Evolutionary conservation across 2,329 filamentous ascomycete species (phyloP).

Genomic region (Colletotrichum gigasporum): DNA sequence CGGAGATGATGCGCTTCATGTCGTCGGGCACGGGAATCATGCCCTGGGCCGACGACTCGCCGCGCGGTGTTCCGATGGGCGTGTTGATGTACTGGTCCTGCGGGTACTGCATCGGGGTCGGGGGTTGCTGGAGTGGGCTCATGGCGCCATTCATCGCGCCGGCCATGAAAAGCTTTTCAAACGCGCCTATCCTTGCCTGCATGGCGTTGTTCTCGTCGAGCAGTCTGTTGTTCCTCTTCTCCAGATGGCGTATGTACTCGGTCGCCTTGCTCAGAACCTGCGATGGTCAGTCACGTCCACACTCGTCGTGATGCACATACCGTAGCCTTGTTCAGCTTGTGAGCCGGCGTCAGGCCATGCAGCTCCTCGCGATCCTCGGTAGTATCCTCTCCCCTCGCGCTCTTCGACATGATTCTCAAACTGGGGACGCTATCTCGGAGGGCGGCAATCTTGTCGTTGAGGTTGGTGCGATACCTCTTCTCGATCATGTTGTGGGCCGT

Average conservation of each 20-base stretch:
- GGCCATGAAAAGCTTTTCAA: constrained; percentile 82
- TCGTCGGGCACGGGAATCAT: constrained; percentile 75
- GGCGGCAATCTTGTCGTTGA: constrained; percentile 97
- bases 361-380: constrained; percentile 82
- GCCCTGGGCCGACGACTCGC: constrained; percentile 58
- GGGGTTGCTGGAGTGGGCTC: constrained; percentile 62
- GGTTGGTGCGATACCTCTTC: constrained; percentile 93
- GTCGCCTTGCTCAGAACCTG: constrained; percentile 90
- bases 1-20: constrained; percentile 70
- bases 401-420: constrained; percentile 84
- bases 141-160: constrained; percentile 74
- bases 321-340: constrained; percentile 98
- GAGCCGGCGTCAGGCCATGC: constrained; percentile 84
- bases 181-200: constrained; percentile 79
- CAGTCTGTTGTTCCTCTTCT: constrained; percentile 87
- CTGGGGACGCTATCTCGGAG: constrained; percentile 92
- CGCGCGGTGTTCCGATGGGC: constrained; percentile 52
- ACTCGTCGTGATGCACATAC: constrained; percentile 49
- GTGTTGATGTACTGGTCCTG: constrained; percentile 58
- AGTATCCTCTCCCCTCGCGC: constrained; percentile 72
- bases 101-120: constrained; percentile 62
- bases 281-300: not conserved
- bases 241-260: constrained; percentile 93
- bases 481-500: constrained; percentile 99
- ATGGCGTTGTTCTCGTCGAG: constrained; percentile 83